phyloP scores from a whole-genome alignment of 495 filamentous ascomycete species.

The Filosporella fistucella region DNA sequence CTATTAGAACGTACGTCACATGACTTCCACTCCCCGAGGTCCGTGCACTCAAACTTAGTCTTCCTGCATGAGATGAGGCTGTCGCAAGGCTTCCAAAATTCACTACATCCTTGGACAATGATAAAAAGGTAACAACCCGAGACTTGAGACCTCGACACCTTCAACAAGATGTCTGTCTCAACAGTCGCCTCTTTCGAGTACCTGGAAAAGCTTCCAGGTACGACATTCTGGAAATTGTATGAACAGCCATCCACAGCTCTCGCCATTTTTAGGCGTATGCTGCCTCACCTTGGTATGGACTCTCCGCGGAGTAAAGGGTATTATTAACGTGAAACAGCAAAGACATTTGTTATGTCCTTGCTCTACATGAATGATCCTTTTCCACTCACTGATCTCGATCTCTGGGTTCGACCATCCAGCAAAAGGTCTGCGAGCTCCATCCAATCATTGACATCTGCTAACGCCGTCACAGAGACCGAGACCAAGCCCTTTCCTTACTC shows the following conservation, averaged over 20 bases:
- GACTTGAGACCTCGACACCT: constrained; percentile 22
- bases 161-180: constrained; percentile 62
- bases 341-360: constrained; percentile 91
- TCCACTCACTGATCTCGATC: constrained; percentile 68
- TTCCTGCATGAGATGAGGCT: constrained; percentile 16
- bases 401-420: constrained; percentile 74
- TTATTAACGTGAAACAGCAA: constrained; percentile 50
- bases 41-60: no score
- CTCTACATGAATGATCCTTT: constrained; percentile 81
- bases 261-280: constrained; percentile 95
- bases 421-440: constrained; percentile 42
- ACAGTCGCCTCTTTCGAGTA: constrained; percentile 72
- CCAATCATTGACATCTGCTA: background rate
- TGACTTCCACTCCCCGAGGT: no score
- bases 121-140: constrained; percentile 15
- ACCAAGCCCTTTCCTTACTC: constrained; percentile 76
- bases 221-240: constrained; percentile 85
- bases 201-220: constrained; percentile 82
- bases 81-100: constrained; percentile 22
- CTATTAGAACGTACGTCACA: no score
- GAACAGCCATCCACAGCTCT: constrained; percentile 92
- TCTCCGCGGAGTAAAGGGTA: background rate
- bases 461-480: constrained; percentile 54
- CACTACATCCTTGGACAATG: constrained; percentile 27
- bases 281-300: constrained; percentile 76